Evolutionary conservation across 179 eudicot species (phyloP).

Genomic region (Monotropa hypopitys): DNA sequence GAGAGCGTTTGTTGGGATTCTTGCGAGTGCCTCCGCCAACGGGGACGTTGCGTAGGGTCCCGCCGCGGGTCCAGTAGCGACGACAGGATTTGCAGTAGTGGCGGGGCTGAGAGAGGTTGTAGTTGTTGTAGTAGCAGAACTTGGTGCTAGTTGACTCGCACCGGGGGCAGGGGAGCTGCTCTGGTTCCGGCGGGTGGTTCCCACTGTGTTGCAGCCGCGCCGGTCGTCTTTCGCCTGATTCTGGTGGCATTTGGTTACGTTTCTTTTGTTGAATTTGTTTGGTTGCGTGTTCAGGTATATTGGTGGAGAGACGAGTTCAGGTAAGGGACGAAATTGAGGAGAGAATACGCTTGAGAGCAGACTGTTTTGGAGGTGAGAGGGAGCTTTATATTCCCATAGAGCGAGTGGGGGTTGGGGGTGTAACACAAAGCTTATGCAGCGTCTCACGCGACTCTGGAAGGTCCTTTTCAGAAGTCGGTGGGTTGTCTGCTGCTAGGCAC

Average conservation of each 20-base stretch:
- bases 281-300: too few species aligned
- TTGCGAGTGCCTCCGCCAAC: constrained; percentile 34
- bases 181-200: constrained; percentile 15
- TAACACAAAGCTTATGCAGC: too few species aligned
- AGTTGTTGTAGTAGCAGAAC: constrained; percentile 40
- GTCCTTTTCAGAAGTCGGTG: too few species aligned
- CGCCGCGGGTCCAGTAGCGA: constrained; percentile 41
- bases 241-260: constrained; percentile 10
- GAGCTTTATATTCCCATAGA: constrained; percentile 1
- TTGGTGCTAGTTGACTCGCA: constrained; percentile 32
- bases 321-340: not conserved
- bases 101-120: constrained; percentile 35
- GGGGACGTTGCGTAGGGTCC: constrained; percentile 32
- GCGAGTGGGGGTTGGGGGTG: too few species aligned
- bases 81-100: constrained; percentile 33
- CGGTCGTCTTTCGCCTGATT: constrained; percentile 6
- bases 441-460: too few species aligned
- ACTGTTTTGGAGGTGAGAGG: not conserved
- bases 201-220: not conserved
- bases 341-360: not conserved
- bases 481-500: too few species aligned
- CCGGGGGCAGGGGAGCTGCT: constrained; percentile 24
- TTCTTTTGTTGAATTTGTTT: not conserved
- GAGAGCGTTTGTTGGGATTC: constrained; percentile 20
- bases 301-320: too few species aligned